phyloP scores from a whole-genome alignment of 2,329 filamentous ascomycete genomes.

The Tolypocladium guangdongense region DNA sequence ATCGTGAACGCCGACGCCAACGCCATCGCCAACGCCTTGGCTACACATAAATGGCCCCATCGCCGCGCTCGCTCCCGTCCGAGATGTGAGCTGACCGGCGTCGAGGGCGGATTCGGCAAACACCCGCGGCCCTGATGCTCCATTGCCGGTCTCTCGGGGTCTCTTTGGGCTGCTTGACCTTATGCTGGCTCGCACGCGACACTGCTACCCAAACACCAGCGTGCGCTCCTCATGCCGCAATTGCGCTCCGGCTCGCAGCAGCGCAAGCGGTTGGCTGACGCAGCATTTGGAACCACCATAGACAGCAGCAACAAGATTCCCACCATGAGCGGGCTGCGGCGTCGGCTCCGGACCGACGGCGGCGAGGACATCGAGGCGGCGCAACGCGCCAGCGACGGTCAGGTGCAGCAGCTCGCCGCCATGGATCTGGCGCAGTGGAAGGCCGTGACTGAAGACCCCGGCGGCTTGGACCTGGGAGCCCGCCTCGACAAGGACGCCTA shows the following conservation, averaged over 20 bases:
- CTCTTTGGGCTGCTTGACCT: neutral
- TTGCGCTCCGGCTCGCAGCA: neutral
- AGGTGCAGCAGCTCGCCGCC: neutral
- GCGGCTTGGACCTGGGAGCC: neutral
- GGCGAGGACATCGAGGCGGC: neutral
- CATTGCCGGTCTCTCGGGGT: neutral
- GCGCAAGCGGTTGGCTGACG: neutral
- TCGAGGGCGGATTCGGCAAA: neutral
- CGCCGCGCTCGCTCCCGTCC: neutral
- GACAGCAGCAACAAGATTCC: neutral
- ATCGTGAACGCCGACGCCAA: too few species aligned
- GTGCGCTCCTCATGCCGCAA: neutral
- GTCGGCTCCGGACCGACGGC: neutral
- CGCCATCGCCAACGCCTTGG: neutral
- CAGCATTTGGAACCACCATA: neutral
- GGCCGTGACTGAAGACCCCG: neutral
- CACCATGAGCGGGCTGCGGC: neutral
- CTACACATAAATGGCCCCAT: neutral
- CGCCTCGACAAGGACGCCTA: constrained; percentile 15
- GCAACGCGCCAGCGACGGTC: neutral
- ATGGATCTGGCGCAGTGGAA: neutral
- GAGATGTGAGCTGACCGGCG: neutral
- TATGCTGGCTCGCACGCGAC: neutral
- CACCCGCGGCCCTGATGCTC: neutral
- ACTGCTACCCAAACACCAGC: neutral